Evolutionary conservation across 441 rosid species (phyloP).

Genomic region (Croton setiger): DNA sequence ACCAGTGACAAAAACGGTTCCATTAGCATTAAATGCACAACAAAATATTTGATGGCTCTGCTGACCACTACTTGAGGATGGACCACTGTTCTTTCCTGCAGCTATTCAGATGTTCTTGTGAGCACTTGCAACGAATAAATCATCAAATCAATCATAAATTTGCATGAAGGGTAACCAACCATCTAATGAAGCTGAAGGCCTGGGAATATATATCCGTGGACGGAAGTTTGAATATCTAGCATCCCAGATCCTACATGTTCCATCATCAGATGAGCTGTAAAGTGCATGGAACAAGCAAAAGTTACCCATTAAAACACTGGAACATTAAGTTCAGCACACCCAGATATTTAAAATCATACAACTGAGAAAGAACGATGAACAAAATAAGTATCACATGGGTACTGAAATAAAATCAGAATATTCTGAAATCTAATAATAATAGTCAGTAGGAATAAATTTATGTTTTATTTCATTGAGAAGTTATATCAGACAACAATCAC

Average conservation of each 20-base stretch:
- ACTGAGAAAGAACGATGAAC: not conserved
- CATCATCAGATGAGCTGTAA: slow-evolving; percentile 96
- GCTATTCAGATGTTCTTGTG: slow-evolving; percentile 25
- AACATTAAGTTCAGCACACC: not conserved
- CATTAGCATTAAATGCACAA: slow-evolving; percentile 95
- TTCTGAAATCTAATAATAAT: not conserved
- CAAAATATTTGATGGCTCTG: slow-evolving; percentile 86
- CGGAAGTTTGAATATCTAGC: slow-evolving; percentile 64
- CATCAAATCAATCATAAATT: slow-evolving; percentile 20
- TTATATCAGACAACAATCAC: not conserved
- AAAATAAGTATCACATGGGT: not conserved
- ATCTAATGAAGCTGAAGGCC: slow-evolving; percentile 60
- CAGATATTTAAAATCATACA: not conserved
- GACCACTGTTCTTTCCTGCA: slow-evolving; percentile 72
- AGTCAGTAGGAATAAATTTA: not conserved
- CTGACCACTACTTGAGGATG: slow-evolving; percentile 59
- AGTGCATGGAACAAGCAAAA: slow-evolving; percentile 24
- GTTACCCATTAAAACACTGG: slow-evolving; percentile 1
- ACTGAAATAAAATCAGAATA: not conserved
- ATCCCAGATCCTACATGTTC: slow-evolving; percentile 99
- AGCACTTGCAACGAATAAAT: slow-evolving; percentile 24
- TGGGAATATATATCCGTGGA: slow-evolving; percentile 81
- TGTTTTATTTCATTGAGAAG: not conserved
- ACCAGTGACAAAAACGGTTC: slow-evolving; percentile 97
- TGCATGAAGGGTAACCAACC: slow-evolving; percentile 40